A percentile compares a stretch with the other conserved stretches of the same genome.
phyloP scores from a whole-genome alignment of 306 rosid genomes.

The Sesbania bispinosa region DNA sequence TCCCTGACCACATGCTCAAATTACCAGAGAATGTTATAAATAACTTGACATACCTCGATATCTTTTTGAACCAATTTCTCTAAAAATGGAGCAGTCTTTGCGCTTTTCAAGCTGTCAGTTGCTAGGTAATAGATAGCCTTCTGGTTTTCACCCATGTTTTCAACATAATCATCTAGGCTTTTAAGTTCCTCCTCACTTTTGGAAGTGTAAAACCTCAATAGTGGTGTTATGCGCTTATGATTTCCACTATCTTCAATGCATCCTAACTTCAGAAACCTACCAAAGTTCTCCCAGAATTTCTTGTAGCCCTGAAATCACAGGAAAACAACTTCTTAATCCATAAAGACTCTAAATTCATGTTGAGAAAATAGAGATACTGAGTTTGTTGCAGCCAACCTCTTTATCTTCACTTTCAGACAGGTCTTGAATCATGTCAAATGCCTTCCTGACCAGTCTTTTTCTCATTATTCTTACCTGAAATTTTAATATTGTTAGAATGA shows the following conservation, averaged over 20 bases:
- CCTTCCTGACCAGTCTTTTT: conserved; percentile 92
- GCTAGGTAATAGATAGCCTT: conserved; percentile 94
- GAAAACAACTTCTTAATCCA: conserved; percentile 5
- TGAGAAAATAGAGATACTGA: not conserved
- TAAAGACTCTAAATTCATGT: conserved; percentile 15
- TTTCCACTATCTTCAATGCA: conserved; percentile 92
- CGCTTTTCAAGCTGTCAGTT: conserved; percentile 97
- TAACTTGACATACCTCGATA: conserved; percentile 65
- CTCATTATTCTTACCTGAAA: conserved; percentile 98
- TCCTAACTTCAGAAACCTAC: conserved; percentile 86
- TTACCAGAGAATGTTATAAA: not conserved
- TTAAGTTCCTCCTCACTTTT: conserved; percentile 87
- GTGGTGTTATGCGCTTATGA: conserved; percentile 93
- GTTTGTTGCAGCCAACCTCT: conserved; percentile 55
- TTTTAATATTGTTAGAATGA: not conserved
- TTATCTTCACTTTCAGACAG: conserved; percentile 82
- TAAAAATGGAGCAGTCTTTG: conserved; percentile 91
- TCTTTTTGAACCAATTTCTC: conserved; percentile 89
- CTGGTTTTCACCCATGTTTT: conserved; percentile 90
- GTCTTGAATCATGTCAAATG: conserved; percentile 98
- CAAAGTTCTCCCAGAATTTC: conserved; percentile 99
- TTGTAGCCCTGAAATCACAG: conserved; percentile 72
- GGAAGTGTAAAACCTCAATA: conserved; percentile 86
- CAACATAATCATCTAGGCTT: conserved; percentile 92
- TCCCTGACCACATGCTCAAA: not conserved